These are phyloP conservation scores for Skeletonema tropicum DNA, from an alignment of 108 stramenopile genomes.

Conservation along the genomic window DNA sequence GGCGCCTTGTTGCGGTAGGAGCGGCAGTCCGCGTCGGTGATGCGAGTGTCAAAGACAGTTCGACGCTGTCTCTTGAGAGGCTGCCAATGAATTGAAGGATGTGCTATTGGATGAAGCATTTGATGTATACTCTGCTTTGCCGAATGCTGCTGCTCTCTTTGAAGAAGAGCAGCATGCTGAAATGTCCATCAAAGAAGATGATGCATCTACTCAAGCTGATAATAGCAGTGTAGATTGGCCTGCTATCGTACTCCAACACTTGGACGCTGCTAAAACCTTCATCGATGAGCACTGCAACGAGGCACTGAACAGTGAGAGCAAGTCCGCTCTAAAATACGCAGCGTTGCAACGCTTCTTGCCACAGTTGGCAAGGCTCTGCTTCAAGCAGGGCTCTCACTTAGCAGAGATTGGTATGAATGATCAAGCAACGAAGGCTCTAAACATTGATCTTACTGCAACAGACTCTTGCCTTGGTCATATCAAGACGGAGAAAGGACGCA, in stretches of 20 bases:
- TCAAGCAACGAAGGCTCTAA: slow-evolving; percentile 26
- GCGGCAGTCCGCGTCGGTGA: too few relatives aligned
- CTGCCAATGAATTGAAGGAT: slow-evolving; percentile 24
- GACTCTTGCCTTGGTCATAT: slow-evolving; percentile 36
- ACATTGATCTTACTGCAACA: slow-evolving; percentile 41
- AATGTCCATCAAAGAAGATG: neutral
- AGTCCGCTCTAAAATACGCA: slow-evolving; percentile 24
- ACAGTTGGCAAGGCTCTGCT: slow-evolving; percentile 45
- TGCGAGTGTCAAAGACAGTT: too few relatives aligned
- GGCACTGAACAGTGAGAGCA: slow-evolving; percentile 1
- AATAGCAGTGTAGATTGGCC: slow-evolving; percentile 18
- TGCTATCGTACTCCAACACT: slow-evolving; percentile 24
- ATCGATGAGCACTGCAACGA: slow-evolving; percentile 30
- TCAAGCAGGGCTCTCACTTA: slow-evolving; percentile 44
- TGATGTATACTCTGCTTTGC: slow-evolving; percentile 30
- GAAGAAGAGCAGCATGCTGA: slow-evolving; percentile 13
- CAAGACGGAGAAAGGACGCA: slow-evolving; percentile 21
- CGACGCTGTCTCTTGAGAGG: too few relatives aligned
- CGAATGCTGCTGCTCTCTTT: slow-evolving; percentile 41
- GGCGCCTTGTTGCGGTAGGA: too few relatives aligned
- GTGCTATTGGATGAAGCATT: slow-evolving; percentile 48
- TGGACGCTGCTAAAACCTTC: slow-evolving; percentile 29
- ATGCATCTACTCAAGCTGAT: neutral
- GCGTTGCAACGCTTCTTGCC: slow-evolving; percentile 43
- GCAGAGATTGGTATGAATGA: slow-evolving; percentile 25